Conservation (phyloP, 1,139 yeast species). For the Lodderomyces jiufengensis region DNA sequence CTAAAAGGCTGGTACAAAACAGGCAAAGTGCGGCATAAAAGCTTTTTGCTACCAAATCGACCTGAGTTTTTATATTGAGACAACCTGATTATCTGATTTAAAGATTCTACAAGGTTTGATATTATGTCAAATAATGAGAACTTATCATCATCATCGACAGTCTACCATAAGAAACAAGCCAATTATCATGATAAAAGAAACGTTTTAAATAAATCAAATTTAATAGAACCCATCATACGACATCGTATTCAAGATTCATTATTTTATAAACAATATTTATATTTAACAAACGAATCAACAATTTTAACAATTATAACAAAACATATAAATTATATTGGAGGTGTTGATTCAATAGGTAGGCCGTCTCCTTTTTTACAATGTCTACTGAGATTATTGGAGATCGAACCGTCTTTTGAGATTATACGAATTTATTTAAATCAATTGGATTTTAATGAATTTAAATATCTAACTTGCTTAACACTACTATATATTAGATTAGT, state of each 20-base stretch:
- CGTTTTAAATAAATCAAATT: conserved; percentile 44
- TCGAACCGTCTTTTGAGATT: conserved; percentile 56
- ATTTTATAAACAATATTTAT: conserved; percentile 65
- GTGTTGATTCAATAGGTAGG: conserved; percentile 42
- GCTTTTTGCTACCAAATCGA: too few species aligned
- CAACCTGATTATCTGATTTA: too few species aligned
- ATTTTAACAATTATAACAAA: conserved; percentile 35
- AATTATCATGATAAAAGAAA: conserved; percentile 25
- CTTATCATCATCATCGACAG: conserved; percentile 1
- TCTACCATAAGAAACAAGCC: conserved; percentile 17
- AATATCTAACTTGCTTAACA: conserved; percentile 61
- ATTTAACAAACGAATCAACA: conserved; percentile 53
- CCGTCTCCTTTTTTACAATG: conserved; percentile 68
- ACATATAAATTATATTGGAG: conserved; percentile 47
- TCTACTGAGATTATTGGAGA: conserved; percentile 57
- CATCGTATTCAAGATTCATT: conserved; percentile 65
- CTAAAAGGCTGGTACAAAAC: too few species aligned
- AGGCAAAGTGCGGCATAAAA: too few species aligned
- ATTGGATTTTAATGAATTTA: conserved; percentile 45
- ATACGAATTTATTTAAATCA: conserved; percentile 51
- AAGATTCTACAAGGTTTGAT: neutral
- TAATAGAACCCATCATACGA: conserved; percentile 65
- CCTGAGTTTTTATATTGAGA: too few species aligned
- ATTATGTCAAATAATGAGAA: neutral
- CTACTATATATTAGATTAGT: conserved; percentile 57